A percentile compares a stretch with the other conserved stretches of the same genome.
Conservation (phyloP, 495 filamentous ascomycete genomes). For the Astrothelium macrocarpum region DNA sequence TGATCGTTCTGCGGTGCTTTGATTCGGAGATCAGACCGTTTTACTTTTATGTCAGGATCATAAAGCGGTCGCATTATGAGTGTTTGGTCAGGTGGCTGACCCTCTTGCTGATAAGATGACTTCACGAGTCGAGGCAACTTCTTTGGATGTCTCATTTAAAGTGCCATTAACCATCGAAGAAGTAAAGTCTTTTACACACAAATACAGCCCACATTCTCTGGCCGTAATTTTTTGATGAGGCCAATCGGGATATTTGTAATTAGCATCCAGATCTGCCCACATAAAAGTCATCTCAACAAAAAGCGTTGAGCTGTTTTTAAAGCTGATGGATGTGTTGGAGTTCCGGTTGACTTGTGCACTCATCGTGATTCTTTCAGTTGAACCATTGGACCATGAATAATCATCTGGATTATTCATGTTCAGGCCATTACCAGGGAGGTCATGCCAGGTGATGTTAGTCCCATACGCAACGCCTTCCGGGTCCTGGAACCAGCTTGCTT, state of each 20-base stretch:
- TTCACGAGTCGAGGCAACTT: not conserved
- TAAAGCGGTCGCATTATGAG: not conserved
- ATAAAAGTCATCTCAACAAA: not conserved
- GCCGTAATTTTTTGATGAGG: not conserved
- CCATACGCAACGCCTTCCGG: not conserved
- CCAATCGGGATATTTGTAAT: not conserved
- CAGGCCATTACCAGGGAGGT: not conserved
- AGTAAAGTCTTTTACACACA: not conserved
- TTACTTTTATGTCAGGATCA: not conserved
- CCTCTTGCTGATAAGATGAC: not conserved
- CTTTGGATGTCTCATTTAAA: not conserved
- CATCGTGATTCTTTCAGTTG: slow-evolving; percentile 2
- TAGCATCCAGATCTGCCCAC: not conserved
- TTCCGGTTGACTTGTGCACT: not conserved
- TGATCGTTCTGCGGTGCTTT: not conserved
- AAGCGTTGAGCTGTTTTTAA: not conserved
- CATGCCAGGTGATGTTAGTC: not conserved
- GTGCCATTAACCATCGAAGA: not conserved
- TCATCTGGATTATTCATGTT: not conserved
- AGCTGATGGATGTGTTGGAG: not conserved
- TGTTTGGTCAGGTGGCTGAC: not conserved
- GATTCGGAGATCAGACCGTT: not conserved
- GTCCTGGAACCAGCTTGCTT: slow-evolving; percentile 1
- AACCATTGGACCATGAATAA: not conserved
- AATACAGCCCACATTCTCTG: not conserved